A percentile compares a stretch with the other conserved stretches of the same genome.
Evolutionary conservation across 768 basidiomycete species (phyloP).

Genomic region (Phlebiopsis flavidoalba): DNA sequence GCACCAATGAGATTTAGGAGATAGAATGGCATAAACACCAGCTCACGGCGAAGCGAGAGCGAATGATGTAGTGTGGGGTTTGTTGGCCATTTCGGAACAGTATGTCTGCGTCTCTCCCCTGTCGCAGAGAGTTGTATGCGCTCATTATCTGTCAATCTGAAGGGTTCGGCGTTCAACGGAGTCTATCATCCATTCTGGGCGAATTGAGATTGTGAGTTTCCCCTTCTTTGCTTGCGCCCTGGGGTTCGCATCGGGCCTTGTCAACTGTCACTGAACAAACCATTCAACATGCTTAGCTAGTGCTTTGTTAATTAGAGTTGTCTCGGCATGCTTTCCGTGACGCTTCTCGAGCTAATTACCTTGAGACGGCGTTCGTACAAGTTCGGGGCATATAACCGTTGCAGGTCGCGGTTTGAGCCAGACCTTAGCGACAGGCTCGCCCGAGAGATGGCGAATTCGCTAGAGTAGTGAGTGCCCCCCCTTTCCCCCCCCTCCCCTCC

Average conservation of each 20-base stretch:
- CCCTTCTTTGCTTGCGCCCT: constrained; percentile 36
- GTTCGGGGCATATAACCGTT: constrained; percentile 85
- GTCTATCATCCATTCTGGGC: too few relatives aligned
- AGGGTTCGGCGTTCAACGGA: too few relatives aligned
- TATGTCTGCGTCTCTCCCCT: too few relatives aligned
- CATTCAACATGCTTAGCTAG: too few relatives aligned
- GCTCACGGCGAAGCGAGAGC: too few relatives aligned
- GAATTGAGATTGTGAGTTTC: not conserved
- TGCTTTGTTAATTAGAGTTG: constrained; percentile 64
- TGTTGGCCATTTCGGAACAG: constrained; percentile 67
- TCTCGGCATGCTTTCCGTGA: too few relatives aligned
- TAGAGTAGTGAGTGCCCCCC: constrained; percentile 65
- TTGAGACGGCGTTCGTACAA: constrained; percentile 70
- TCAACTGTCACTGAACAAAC: too few relatives aligned
- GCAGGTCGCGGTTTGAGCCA: constrained; percentile 91
- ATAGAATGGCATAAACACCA: constrained; percentile 44
- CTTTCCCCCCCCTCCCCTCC: too few relatives aligned
- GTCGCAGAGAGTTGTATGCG: too few relatives aligned
- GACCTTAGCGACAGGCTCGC: constrained; percentile 83
- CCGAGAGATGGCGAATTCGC: constrained; percentile 80
- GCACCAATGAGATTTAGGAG: constrained; percentile 68
- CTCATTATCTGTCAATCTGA: too few relatives aligned
- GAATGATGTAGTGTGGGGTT: constrained; percentile 81
- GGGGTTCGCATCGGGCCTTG: constrained; percentile 45
- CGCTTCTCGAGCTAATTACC: constrained; percentile 85